phyloP scores from a whole-genome alignment of 2,329 filamentous ascomycete genomes.

The Aspergillus fumigatiaffinis region DNA sequence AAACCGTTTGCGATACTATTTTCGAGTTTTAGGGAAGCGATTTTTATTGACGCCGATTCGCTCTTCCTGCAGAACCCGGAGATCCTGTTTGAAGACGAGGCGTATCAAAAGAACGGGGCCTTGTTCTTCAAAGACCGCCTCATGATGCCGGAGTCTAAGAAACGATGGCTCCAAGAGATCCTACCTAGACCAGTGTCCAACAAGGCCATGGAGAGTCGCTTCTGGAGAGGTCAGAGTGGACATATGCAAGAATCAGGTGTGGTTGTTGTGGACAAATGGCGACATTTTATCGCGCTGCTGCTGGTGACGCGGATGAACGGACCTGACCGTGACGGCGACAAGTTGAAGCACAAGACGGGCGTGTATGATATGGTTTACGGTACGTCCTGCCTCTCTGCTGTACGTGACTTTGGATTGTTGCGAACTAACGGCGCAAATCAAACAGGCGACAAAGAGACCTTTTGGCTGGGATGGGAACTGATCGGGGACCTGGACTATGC shows the following conservation, averaged over 20 bases:
- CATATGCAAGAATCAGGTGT: conserved; percentile 45
- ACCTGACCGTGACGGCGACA: conserved; percentile 42
- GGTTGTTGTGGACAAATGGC: conserved; percentile 46
- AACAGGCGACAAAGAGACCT: conserved; percentile 48
- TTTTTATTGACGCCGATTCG: conserved; percentile 47
- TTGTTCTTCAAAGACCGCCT: conserved; percentile 47
- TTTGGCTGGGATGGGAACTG: conserved; percentile 49
- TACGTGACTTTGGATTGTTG: no score
- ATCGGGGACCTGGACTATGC: conserved; percentile 41
- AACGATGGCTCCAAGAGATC: conserved; percentile 40
- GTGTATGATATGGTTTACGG: conserved; percentile 48
- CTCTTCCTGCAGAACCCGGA: conserved; percentile 44
- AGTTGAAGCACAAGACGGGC: conserved; percentile 34
- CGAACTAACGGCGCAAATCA: neutral
- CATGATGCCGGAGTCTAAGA: conserved; percentile 37
- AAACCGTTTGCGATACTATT: conserved; percentile 47
- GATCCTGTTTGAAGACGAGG: conserved; percentile 41
- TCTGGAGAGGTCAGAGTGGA: conserved; percentile 15
- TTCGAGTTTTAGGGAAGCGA: conserved; percentile 46
- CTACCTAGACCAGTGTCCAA: conserved; percentile 42
- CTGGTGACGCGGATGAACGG: conserved; percentile 33
- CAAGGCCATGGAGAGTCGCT: conserved; percentile 32
- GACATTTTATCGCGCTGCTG: conserved; percentile 43
- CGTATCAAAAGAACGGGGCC: conserved; percentile 41
- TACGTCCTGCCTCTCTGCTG: conserved; percentile 16